Evolutionary conservation across 306 rosid species (phyloP).

Genomic region (Glycine soja): DNA sequence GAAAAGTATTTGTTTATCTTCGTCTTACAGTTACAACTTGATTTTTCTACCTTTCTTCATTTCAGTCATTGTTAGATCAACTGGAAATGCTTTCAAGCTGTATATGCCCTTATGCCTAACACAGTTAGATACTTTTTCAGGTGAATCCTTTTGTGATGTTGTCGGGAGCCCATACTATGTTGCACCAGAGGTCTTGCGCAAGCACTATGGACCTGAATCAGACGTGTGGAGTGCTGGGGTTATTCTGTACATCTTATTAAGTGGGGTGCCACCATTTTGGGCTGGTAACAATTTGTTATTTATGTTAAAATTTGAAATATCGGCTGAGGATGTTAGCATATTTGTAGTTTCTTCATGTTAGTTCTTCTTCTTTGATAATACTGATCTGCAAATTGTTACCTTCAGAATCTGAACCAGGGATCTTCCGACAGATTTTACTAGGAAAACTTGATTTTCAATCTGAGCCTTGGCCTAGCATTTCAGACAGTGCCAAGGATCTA

Average conservation of each 20-base stretch:
- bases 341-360: slow-evolving; percentile 35
- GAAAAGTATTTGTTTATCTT: too few relatives aligned
- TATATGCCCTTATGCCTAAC: slow-evolving; percentile 41
- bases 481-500: slow-evolving; percentile 70
- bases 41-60: slow-evolving; percentile 1
- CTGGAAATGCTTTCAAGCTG: slow-evolving; percentile 3
- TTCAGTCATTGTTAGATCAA: slow-evolving; percentile 15
- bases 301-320: slow-evolving; percentile 28
- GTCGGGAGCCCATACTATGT: slow-evolving; percentile 78
- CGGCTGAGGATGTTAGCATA: slow-evolving; percentile 15
- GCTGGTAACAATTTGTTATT: slow-evolving; percentile 54
- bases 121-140: slow-evolving; percentile 48
- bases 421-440: slow-evolving; percentile 61
- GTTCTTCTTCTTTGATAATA: slow-evolving; percentile 15
- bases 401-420: slow-evolving; percentile 64
- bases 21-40: background rate
- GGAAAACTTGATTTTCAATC: slow-evolving; percentile 69
- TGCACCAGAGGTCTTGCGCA: slow-evolving; percentile 73
- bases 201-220: slow-evolving; percentile 67
- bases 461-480: slow-evolving; percentile 71
- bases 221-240: slow-evolving; percentile 81
- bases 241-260: slow-evolving; percentile 64
- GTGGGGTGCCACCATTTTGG: slow-evolving; percentile 83
- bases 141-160: slow-evolving; percentile 64
- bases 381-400: slow-evolving; percentile 37